These are phyloP conservation scores for Trichoderma hamatum DNA, from an alignment of 2,329 filamentous ascomycete genomes.

Conservation along the genomic window DNA sequence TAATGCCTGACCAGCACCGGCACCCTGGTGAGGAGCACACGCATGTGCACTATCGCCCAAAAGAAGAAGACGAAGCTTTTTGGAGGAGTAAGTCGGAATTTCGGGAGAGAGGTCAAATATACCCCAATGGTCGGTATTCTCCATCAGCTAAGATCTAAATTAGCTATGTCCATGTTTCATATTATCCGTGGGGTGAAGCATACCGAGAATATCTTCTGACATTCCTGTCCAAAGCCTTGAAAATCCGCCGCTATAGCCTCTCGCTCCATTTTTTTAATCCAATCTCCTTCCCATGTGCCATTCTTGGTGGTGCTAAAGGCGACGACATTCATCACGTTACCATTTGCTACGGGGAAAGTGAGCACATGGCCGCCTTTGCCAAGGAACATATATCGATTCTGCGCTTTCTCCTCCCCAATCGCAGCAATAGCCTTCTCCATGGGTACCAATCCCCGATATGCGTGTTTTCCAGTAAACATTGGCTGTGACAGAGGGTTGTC, in stretches of 20 bases:
- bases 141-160: conserved; percentile 18
- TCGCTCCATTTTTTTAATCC: conserved; percentile 17
- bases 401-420: conserved; percentile 13
- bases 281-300: conserved; percentile 9
- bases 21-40: conserved; percentile 50
- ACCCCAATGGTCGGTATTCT: conserved; percentile 28
- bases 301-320: conserved; percentile 18
- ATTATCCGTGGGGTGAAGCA: background rate
- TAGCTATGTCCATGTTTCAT: background rate
- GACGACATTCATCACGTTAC: conserved; percentile 11
- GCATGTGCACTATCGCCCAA: conserved; percentile 54
- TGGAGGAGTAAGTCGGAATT: conserved; percentile 23
- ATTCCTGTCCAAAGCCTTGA: conserved; percentile 8
- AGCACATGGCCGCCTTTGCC: conserved; percentile 15
- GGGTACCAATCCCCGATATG: conserved; percentile 14
- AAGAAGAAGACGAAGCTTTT: conserved; percentile 43
- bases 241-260: conserved; percentile 2
- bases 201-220: conserved; percentile 23
- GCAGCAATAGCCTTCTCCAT: conserved; percentile 20
- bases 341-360: conserved; percentile 16
- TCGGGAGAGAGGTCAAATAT: conserved; percentile 28
- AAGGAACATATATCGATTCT: conserved; percentile 20
- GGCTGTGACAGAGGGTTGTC: conserved; percentile 7
- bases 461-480: conserved; percentile 7
- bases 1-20: conserved; percentile 48